Evolutionary conservation across 2,329 filamentous ascomycete species (phyloP).

Genomic region (Simplicillium aogashimaense): DNA sequence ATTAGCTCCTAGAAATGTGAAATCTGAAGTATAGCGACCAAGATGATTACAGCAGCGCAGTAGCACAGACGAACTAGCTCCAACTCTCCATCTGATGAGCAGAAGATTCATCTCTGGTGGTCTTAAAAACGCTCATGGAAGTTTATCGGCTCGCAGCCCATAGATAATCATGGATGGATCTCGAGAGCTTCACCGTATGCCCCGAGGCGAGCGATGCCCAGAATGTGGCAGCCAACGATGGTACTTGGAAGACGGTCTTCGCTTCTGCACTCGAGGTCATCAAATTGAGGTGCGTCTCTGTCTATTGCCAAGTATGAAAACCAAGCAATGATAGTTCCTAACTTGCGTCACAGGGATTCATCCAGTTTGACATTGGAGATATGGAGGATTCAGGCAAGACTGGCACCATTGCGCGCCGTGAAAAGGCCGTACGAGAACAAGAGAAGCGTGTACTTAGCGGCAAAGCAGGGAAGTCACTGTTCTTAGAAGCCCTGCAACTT

Average conservation of each 20-base stretch:
- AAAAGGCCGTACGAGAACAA: constrained; percentile 46
- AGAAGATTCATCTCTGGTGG: neutral
- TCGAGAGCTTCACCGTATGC: constrained; percentile 38
- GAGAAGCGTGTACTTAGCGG: constrained; percentile 51
- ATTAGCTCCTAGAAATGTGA: too few relatives aligned
- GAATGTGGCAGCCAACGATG: constrained; percentile 64
- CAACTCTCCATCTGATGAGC: too few relatives aligned
- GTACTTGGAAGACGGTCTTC: constrained; percentile 65
- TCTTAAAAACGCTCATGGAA: neutral
- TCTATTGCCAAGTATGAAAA: neutral
- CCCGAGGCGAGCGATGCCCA: constrained; percentile 42
- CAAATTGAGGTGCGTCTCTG: constrained; percentile 53
- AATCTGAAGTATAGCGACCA: too few relatives aligned
- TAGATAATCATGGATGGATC: constrained; percentile 25
- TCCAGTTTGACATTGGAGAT: constrained; percentile 50
- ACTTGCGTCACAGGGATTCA: constrained; percentile 30
- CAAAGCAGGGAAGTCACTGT: constrained; percentile 62
- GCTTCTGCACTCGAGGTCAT: constrained; percentile 75
- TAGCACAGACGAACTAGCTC: too few relatives aligned
- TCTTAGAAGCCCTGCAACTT: constrained; percentile 75
- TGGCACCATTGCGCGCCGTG: constrained; percentile 44
- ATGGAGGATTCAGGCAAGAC: constrained; percentile 61
- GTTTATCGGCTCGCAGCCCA: neutral
- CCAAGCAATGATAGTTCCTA: neutral
- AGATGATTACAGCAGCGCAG: too few relatives aligned